A percentile compares a stretch with the other conserved stretches of the same genome.
Conservation (phyloP, 2,329 filamentous ascomycete genomes). For the Rhinocladiella similis region DNA sequence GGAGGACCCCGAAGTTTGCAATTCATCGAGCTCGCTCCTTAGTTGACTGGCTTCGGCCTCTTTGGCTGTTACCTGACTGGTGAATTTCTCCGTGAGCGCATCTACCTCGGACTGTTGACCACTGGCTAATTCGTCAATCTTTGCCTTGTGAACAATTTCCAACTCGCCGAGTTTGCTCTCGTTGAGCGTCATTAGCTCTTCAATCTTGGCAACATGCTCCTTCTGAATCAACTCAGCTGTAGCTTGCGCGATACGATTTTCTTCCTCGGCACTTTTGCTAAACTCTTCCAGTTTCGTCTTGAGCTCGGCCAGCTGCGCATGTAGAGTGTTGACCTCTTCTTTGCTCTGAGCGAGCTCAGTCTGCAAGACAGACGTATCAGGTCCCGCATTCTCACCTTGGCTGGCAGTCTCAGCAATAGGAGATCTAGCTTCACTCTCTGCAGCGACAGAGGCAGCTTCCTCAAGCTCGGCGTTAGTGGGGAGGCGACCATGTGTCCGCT, state of each 20-base stretch:
- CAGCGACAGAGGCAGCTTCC: constrained; percentile 15
- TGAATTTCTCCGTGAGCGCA: constrained; percentile 3
- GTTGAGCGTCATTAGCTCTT: constrained; percentile 21
- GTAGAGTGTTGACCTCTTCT: constrained; percentile 19
- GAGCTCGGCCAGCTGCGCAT: constrained; percentile 35
- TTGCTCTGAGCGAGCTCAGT: constrained; percentile 17
- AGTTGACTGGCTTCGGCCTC: constrained; percentile 8
- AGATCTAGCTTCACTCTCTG: constrained; percentile 5
- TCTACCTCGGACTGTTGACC: constrained; percentile 10
- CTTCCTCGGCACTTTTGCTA: constrained; percentile 40
- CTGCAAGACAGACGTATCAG: constrained; percentile 2
- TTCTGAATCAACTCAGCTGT: constrained; percentile 34
- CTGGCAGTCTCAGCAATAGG: constrained; percentile 2
- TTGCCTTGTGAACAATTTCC: constrained; percentile 16
- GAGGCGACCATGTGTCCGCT: constrained; percentile 25
- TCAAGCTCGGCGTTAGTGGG: constrained; percentile 24
- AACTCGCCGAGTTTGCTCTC: constrained; percentile 17
- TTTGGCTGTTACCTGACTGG: constrained; percentile 6
- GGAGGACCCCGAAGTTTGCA: background rate
- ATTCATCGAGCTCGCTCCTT: constrained; percentile 14
- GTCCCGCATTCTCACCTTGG: background rate
- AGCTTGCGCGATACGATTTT: constrained; percentile 40
- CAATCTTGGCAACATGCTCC: constrained; percentile 20
- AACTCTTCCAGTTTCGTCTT: constrained; percentile 40
- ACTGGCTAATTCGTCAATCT: constrained; percentile 42